Evolutionary conservation across 129 eudicot species (phyloP).

Genomic region (Silybum marianum): DNA sequence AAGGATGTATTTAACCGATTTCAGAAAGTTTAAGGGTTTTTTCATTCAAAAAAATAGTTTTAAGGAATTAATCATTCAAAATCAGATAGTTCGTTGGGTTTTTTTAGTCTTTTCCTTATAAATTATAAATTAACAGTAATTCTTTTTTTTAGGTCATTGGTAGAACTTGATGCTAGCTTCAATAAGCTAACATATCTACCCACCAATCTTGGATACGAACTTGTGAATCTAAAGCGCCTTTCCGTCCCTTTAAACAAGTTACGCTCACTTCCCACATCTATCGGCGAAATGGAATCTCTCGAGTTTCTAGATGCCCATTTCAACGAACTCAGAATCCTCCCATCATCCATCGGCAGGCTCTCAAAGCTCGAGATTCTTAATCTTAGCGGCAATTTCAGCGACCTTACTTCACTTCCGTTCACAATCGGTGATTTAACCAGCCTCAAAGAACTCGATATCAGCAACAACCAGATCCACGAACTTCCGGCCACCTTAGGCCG

Average conservation of each 20-base stretch:
- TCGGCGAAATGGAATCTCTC: constrained; percentile 82
- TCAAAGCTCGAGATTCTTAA: constrained; percentile 72
- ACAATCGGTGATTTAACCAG: constrained; percentile 72
- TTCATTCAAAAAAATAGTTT: too few relatives aligned
- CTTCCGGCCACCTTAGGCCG: constrained; percentile 79
- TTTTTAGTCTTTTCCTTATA: too few relatives aligned
- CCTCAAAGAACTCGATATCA: constrained; percentile 84
- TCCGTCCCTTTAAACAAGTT: constrained; percentile 72
- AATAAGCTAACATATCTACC: constrained; percentile 83
- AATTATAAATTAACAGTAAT: constrained; percentile 11
- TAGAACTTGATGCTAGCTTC: constrained; percentile 90
- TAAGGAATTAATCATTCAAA: too few relatives aligned
- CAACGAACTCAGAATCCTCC: constrained; percentile 86
- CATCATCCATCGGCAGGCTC: constrained; percentile 63
- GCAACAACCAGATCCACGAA: constrained; percentile 93
- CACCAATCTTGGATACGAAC: constrained; percentile 80
- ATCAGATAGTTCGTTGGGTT: too few relatives aligned
- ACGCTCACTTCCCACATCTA: constrained; percentile 84
- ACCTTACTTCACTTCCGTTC: constrained; percentile 71
- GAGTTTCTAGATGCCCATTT: constrained; percentile 73
- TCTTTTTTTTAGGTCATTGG: constrained; percentile 57
- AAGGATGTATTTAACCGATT: too few relatives aligned
- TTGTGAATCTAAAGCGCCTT: constrained; percentile 65
- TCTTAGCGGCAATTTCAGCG: constrained; percentile 84
- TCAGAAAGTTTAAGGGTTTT: too few relatives aligned